phyloP scores from a whole-genome alignment of 257 asterid genomes.

The Solanum clarkiae region DNA sequence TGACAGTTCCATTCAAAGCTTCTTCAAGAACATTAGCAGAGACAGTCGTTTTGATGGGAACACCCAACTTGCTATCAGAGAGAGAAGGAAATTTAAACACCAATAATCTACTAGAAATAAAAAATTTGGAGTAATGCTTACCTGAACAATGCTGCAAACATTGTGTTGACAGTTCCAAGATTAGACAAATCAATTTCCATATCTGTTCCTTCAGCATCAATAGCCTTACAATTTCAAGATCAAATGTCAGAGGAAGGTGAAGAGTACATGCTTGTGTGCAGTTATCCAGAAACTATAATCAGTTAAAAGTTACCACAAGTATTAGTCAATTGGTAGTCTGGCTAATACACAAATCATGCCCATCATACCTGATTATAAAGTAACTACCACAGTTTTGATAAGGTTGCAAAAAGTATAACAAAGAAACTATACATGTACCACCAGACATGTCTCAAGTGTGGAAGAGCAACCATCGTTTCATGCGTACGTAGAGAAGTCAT shows the following conservation, averaged over 20 bases:
- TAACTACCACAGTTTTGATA: background rate
- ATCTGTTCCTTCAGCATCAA: conserved; percentile 96
- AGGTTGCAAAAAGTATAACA: background rate
- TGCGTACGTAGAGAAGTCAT: background rate
- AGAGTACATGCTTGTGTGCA: background rate
- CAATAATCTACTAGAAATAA: background rate
- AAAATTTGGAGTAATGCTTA: background rate
- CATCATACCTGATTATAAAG: background rate
- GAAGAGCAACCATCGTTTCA: background rate
- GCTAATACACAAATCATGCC: background rate
- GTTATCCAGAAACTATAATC: background rate
- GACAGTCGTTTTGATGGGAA: conserved; percentile 94
- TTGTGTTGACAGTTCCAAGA: conserved; percentile 97
- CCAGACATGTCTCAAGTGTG: background rate
- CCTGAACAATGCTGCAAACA: conserved; percentile 99
- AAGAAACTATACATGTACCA: background rate
- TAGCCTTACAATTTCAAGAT: conserved; percentile 42
- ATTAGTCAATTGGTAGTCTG: background rate
- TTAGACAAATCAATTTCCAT: conserved; percentile 98
- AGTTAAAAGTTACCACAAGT: background rate
- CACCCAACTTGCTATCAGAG: conserved; percentile 80
- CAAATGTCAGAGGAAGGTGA: conserved; percentile 7
- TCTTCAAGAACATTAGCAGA: conserved; percentile 98
- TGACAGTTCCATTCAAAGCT: conserved; percentile 94
- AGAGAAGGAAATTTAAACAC: conserved; percentile 5